A percentile compares a stretch with the other conserved stretches of the same genome.
These are phyloP conservation scores for Astrothelium macrocarpum DNA, from an alignment of 495 filamentous ascomycete species.

Conservation along the genomic window DNA sequence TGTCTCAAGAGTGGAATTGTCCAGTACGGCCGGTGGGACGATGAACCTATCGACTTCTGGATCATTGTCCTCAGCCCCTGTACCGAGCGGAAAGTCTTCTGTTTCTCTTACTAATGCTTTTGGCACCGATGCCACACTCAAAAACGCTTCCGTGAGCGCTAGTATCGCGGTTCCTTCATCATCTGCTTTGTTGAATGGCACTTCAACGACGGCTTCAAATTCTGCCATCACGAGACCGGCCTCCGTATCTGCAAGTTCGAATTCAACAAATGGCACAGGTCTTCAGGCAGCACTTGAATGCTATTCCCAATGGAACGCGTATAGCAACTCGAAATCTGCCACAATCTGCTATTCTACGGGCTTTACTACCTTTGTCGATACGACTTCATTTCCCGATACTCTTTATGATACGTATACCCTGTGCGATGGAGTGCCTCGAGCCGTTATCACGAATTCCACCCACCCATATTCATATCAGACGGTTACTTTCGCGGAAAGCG, in stretches of 20 bases:
- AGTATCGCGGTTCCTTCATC: neutral
- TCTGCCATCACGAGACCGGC: neutral
- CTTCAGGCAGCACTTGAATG: neutral
- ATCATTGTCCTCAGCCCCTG: neutral
- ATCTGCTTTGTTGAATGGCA: neutral
- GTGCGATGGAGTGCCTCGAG: constrained; percentile 11
- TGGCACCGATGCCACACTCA: neutral
- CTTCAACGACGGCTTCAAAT: neutral
- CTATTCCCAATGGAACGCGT: neutral
- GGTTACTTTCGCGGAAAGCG: neutral
- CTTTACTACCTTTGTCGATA: neutral
- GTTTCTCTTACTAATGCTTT: neutral
- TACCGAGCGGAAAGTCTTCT: neutral
- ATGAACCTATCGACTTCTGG: neutral
- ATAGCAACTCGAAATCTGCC: neutral
- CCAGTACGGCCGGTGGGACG: neutral
- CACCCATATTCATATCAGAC: neutral
- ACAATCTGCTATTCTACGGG: neutral
- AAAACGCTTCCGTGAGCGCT: neutral
- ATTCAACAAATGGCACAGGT: neutral
- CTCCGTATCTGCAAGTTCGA: neutral
- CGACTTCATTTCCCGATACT: neutral
- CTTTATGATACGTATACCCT: constrained; percentile 1
- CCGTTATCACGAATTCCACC: neutral
- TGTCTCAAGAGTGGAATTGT: too few relatives aligned